phyloP scores from a whole-genome alignment of 306 rosid species.

The Styphnolobium japonicum region DNA sequence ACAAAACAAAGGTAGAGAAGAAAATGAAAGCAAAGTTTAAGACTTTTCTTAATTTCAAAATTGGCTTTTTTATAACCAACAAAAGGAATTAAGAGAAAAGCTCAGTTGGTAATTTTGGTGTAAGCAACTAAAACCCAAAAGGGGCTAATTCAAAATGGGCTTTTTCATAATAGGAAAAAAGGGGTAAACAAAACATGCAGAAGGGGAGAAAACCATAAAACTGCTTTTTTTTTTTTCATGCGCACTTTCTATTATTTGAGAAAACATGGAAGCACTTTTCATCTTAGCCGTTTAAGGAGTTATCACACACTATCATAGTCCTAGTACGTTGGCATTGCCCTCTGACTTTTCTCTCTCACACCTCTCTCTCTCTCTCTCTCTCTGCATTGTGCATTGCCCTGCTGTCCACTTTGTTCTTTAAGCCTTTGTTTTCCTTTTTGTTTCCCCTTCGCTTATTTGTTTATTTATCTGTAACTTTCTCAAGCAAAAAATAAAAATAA shows the following conservation, averaged over 20 bases:
- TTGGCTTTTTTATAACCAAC: not conserved
- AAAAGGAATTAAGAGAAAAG: not conserved
- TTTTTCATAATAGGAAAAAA: not conserved
- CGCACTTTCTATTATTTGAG: not conserved
- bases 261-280: not conserved
- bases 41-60: not conserved
- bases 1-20: not conserved
- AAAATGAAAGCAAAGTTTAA: not conserved
- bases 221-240: not conserved
- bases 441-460: not conserved
- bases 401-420: conserved; percentile 37
- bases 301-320: not conserved
- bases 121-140: not conserved
- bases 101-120: not conserved
- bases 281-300: not conserved
- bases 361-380: not conserved
- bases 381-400: conserved; percentile 26
- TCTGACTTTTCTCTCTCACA: conserved; percentile 11
- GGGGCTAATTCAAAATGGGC: not conserved
- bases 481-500: not conserved
- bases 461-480: conserved; percentile 22
- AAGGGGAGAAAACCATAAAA: not conserved
- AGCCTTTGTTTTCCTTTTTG: conserved; percentile 17
- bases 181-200: not conserved
- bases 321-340: not conserved